Percentiles rank a stretch among this genome's conserved stretches.
phyloP scores from a whole-genome alignment of 2,329 filamentous ascomycete genomes.

The Aspergillus sclerotialis region DNA sequence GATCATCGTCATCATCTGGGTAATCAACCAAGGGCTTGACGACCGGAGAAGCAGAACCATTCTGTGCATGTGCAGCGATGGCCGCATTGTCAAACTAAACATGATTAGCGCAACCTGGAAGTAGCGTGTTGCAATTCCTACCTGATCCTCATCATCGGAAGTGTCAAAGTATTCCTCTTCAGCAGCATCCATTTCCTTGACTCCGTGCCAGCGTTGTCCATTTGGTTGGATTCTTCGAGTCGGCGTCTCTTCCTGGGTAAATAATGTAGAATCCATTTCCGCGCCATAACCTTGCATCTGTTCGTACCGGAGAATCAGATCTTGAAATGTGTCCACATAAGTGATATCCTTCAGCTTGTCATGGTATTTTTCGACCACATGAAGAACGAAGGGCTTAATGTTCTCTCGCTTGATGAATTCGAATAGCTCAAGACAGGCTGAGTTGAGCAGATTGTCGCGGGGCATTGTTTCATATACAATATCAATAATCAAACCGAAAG shows the following conservation, averaged over 20 bases:
- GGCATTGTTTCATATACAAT: constrained; percentile 81
- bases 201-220: constrained; percentile 57
- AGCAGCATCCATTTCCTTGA: constrained; percentile 75
- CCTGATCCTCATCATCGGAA: constrained; percentile 76
- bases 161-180: constrained; percentile 94
- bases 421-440: constrained; percentile 88
- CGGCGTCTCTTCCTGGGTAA: constrained; percentile 59
- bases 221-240: constrained; percentile 43
- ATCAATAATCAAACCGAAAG: constrained; percentile 77
- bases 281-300: constrained; percentile 63
- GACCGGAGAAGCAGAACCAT: constrained; percentile 54
- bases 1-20: constrained; percentile 77
- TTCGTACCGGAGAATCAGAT: constrained; percentile 70
- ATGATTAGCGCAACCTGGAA: constrained; percentile 5
- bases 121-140: constrained; percentile 12
- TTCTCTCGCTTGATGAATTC: constrained; percentile 80
- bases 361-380: constrained; percentile 77
- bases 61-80: constrained; percentile 34
- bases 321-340: constrained; percentile 78
- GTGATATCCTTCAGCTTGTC: constrained; percentile 68
- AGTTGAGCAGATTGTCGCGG: constrained; percentile 87
- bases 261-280: constrained; percentile 59
- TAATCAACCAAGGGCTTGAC: constrained; percentile 82
- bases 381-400: constrained; percentile 71
- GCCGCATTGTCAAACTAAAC: constrained; percentile 30